Conservation (phyloP, 1,284 basidiomycete species). For the Ustilago bromivora region DNA sequence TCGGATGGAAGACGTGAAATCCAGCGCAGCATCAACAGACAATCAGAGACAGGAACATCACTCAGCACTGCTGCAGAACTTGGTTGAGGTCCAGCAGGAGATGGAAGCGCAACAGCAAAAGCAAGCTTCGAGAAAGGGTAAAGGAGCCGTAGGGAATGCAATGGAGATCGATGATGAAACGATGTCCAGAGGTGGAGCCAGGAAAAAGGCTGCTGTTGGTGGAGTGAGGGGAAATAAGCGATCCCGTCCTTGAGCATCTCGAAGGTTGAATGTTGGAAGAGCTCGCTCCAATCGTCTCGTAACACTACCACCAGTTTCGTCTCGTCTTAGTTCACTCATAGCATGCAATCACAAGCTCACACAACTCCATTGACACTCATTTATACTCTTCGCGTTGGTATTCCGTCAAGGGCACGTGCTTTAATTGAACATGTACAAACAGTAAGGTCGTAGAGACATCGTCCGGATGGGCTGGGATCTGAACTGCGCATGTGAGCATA, state of each 20-base stretch:
- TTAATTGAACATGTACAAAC: constrained; percentile 8
- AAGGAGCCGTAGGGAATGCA: constrained; percentile 14
- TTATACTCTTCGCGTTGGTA: background rate
- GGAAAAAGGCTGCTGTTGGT: constrained; percentile 21
- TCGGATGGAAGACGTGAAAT: constrained; percentile 20
- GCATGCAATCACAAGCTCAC: background rate
- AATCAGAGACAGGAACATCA: constrained; percentile 22
- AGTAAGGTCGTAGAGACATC: background rate
- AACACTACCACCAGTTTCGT: background rate
- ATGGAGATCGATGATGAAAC: constrained; percentile 46
- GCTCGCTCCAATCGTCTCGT: no score
- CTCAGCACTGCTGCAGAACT: constrained; percentile 23
- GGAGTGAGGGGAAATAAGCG: constrained; percentile 40
- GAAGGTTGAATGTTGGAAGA: no score
- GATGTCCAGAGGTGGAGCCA: constrained; percentile 3
- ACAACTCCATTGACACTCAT: background rate
- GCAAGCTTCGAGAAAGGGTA: constrained; percentile 30
- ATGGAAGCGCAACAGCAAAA: constrained; percentile 37
- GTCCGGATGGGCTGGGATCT: background rate
- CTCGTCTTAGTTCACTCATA: background rate
- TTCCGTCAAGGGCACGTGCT: constrained; percentile 5
- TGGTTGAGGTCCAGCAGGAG: constrained; percentile 25
- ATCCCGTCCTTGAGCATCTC: constrained; percentile 33
- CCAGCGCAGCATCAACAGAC: constrained; percentile 15
- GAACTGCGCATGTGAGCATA: background rate